Conservation (phyloP, 2,329 filamentous ascomycete genomes). For the Lithohypha guttulata region DNA sequence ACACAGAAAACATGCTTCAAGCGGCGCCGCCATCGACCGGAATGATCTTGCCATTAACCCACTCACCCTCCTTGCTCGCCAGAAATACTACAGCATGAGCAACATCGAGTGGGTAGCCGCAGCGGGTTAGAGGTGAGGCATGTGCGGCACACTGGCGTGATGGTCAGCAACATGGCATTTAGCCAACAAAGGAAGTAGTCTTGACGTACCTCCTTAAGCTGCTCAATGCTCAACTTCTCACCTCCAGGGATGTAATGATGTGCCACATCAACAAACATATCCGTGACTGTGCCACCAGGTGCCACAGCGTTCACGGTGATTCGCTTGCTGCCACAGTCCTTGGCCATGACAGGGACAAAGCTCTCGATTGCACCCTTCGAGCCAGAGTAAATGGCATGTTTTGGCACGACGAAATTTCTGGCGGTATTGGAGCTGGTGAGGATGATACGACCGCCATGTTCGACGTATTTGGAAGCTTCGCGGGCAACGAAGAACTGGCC, state of each 20-base stretch:
- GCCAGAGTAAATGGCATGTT: constrained; percentile 63
- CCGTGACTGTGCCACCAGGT: constrained; percentile 56
- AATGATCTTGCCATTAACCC: constrained; percentile 38
- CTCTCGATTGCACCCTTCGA: constrained; percentile 68
- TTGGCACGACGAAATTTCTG: constrained; percentile 55
- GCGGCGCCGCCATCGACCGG: constrained; percentile 27
- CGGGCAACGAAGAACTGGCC: constrained; percentile 71
- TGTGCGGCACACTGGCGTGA: constrained; percentile 31
- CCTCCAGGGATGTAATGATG: constrained; percentile 34
- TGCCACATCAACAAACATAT: constrained; percentile 48
- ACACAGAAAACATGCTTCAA: too few relatives aligned
- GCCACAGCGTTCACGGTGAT: constrained; percentile 59
- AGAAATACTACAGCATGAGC: constrained; percentile 47
- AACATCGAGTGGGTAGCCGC: constrained; percentile 49
- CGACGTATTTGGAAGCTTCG: constrained; percentile 60
- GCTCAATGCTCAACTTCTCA: constrained; percentile 22
- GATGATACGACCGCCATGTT: constrained; percentile 60
- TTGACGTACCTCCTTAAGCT: constrained; percentile 28
- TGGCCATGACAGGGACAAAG: constrained; percentile 64
- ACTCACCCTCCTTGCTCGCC: constrained; percentile 49
- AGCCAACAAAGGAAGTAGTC: too few relatives aligned
- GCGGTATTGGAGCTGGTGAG: constrained; percentile 60
- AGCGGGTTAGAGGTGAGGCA: constrained; percentile 44
- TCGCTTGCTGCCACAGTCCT: constrained; percentile 55
- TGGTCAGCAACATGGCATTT: too few relatives aligned